Base-by-base conservation (phyloP, 2,329 filamentous ascomycete species). In the Parastagonospora avenae region DNA sequence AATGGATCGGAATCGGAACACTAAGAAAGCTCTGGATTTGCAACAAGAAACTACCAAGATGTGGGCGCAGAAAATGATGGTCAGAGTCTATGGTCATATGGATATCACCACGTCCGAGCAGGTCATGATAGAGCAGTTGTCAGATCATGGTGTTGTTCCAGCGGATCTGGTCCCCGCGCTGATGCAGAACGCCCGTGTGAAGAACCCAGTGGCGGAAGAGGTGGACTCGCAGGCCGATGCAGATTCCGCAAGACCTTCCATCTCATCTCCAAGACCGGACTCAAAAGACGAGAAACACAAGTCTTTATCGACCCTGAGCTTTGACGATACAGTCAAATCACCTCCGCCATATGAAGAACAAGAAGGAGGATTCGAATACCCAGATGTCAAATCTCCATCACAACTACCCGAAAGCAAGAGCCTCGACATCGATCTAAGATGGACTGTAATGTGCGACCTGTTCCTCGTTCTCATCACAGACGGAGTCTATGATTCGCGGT, bases 21-120 rank as follows among this genome's bases (percentile, higher is more conserved):
- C 85, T 1, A 94, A 88, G 74, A 97, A 93, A 72, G 79, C 86
- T 37, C 72, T 92, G 9, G 81, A 84, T 28, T 77, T 88, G 54
- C 85, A 89, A 0, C 78, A 86, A 9, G 94, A 97, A 72, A 84
- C 87, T 31, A 88, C 90, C 77, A 89, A 89, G 74, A 97, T 97
- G 89, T 99, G 93, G 93, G 87, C 90, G 49, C 94, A 99, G 73
- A 95, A 95, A 77, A 96, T 96, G 83, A 99, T 99, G 92, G 86
- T 97, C 53, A 86, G 93, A 19, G 74, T 99, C 10, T 99, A 97
- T 72, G 80, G 85, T 10, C 94, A 99, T 74, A 99, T 99, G 94
- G 94, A 99, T 53, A 95, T 99, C 66, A 92, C 87, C 67, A 80
- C 88, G 16, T 87, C 85, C 11, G 94, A 99, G 75, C 94, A 99